phyloP scores from a whole-genome alignment of 2,329 filamentous ascomycete species.

The Didymella glomerata region DNA sequence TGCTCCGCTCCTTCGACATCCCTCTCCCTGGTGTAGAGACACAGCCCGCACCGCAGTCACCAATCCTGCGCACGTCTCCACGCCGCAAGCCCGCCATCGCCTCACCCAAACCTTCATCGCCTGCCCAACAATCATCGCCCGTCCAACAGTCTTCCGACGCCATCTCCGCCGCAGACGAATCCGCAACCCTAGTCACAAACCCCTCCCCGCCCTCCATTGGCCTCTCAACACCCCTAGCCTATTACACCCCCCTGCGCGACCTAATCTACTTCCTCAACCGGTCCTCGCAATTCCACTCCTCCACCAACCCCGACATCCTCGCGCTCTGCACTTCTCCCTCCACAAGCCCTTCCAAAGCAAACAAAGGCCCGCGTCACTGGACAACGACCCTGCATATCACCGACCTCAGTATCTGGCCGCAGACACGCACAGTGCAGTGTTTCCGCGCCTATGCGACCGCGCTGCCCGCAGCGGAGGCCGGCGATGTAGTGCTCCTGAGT shows the following conservation, averaged over 20 bases:
- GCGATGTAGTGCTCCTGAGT: conserved; percentile 57
- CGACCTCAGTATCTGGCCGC: conserved; percentile 47
- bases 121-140: conserved; percentile 19
- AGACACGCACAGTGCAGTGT: conserved; percentile 48
- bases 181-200: conserved; percentile 10
- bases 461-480: conserved; percentile 52
- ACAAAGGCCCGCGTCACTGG: conserved; percentile 55
- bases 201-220: conserved; percentile 43
- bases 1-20: conserved; percentile 34
- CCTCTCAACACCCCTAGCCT: conserved; percentile 52
- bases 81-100: conserved; percentile 22
- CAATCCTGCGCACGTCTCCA: conserved; percentile 8
- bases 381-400: conserved; percentile 54
- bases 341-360: conserved; percentile 49
- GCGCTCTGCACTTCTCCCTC: conserved; percentile 53
- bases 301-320: conserved; percentile 53
- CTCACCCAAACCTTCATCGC: conserved; percentile 22
- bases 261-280: conserved; percentile 54
- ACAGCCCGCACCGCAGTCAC: conserved; percentile 13
- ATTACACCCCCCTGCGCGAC: conserved; percentile 56
- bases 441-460: conserved; percentile 55
- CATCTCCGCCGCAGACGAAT: conserved; percentile 20
- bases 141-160: conserved; percentile 8
- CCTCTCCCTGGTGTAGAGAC: conserved; percentile 20
- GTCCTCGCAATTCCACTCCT: conserved; percentile 45